Conservation (phyloP, 108 stramenopile genomes). For the Cyclotella kingstonii region DNA sequence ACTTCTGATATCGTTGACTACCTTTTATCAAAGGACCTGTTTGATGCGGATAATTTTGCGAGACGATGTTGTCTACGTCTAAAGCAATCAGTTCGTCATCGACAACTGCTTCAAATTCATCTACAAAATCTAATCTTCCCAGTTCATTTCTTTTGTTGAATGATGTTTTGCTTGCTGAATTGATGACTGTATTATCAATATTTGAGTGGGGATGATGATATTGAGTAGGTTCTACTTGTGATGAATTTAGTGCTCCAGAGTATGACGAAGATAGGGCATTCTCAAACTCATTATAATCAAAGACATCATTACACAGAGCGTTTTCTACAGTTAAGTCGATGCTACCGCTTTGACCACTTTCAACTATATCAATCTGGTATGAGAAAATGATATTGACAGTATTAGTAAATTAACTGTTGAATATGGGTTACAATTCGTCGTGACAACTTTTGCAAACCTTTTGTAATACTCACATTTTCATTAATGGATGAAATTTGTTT, state of each 20-base stretch:
- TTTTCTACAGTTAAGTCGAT: too few relatives aligned
- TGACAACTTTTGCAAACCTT: not conserved
- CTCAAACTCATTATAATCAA: too few relatives aligned
- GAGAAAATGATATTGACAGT: too few relatives aligned
- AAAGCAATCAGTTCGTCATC: constrained; percentile 39
- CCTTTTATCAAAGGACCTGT: too few relatives aligned
- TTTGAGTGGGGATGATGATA: not conserved
- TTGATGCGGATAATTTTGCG: not conserved
- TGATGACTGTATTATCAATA: not conserved
- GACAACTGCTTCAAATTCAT: constrained; percentile 20
- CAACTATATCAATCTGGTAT: too few relatives aligned
- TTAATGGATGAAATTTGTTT: not conserved
- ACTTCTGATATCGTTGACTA: constrained; percentile 1
- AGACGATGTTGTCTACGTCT: constrained; percentile 38
- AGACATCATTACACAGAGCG: too few relatives aligned
- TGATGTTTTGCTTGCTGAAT: not conserved
- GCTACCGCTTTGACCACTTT: too few relatives aligned
- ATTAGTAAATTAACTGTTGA: too few relatives aligned
- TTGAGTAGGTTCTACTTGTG: too few relatives aligned
- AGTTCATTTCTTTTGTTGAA: not conserved
- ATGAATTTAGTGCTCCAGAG: too few relatives aligned
- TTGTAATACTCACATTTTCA: not conserved
- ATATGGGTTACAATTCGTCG: too few relatives aligned
- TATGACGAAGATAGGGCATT: too few relatives aligned
- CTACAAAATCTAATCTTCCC: not conserved